phyloP scores from a whole-genome alignment of 2,329 filamentous ascomycete species.

The Pseudogymnoascus sp. region DNA sequence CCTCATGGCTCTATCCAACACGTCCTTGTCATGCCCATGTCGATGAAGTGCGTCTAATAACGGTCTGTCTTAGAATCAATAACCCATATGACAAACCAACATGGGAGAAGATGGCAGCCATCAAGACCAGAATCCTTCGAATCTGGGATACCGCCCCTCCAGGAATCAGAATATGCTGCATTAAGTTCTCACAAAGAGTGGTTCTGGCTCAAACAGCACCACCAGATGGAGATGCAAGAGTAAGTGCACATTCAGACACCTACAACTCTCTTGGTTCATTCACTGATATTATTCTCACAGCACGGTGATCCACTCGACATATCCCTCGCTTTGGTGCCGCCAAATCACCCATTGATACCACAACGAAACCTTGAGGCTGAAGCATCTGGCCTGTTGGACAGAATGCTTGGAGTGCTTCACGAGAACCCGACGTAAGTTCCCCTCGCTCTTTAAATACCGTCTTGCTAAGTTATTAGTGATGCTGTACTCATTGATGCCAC shows the following conservation, averaged over 20 bases:
- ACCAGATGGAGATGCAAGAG: constrained; percentile 70
- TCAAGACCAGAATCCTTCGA: constrained; percentile 81
- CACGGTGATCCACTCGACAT: constrained; percentile 71
- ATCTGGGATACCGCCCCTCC: constrained; percentile 76
- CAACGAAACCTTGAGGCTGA: constrained; percentile 83
- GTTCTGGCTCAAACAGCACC: constrained; percentile 88
- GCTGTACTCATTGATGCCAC: constrained; percentile 84
- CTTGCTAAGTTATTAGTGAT: constrained; percentile 50
- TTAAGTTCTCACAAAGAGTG: constrained; percentile 94
- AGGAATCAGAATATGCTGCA: constrained; percentile 82
- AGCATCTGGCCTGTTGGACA: constrained; percentile 80
- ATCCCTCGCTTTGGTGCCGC: constrained; percentile 76
- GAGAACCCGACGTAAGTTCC: constrained; percentile 68
- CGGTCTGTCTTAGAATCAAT: constrained; percentile 56
- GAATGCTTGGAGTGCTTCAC: constrained; percentile 76
- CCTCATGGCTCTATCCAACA: background rate
- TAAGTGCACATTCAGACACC: constrained; percentile 36
- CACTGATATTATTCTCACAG: constrained; percentile 32
- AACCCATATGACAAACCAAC: constrained; percentile 72
- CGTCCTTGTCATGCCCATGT: background rate
- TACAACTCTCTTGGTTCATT: background rate
- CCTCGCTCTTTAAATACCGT: constrained; percentile 30
- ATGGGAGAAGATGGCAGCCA: constrained; percentile 81
- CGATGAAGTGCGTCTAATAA: background rate
- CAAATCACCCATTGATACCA: constrained; percentile 72